Conservation (phyloP, 352 stramenopile species). For the Globisporangium emineosum region DNA sequence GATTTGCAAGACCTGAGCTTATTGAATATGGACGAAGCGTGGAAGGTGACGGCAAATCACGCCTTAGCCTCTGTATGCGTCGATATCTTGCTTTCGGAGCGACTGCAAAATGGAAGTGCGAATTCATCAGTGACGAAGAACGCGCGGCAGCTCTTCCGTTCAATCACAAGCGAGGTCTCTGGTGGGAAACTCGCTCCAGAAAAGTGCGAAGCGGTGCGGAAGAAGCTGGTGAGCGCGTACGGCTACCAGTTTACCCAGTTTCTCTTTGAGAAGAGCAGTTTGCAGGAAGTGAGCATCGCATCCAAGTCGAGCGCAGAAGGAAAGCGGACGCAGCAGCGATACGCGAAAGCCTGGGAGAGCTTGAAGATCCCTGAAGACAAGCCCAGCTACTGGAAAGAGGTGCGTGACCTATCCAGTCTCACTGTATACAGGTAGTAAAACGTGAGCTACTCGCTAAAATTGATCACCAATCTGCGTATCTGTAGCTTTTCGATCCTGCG, state of each 20-base stretch:
- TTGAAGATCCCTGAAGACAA: conserved; percentile 42
- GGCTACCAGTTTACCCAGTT: conserved; percentile 54
- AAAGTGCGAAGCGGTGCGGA: conserved; percentile 24
- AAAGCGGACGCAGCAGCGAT: conserved; percentile 31
- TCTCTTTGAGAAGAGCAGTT: conserved; percentile 43
- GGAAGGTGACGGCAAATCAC: conserved; percentile 48
- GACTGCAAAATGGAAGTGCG: neutral
- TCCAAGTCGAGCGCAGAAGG: conserved; percentile 34
- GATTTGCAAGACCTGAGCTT: conserved; percentile 10
- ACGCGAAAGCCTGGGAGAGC: conserved; percentile 34
- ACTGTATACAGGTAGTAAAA: no score
- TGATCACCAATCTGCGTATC: neutral
- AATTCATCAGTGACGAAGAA: neutral
- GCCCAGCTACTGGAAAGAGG: conserved; percentile 65
- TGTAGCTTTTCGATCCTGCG: conserved; percentile 44
- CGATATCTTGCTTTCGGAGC: neutral
- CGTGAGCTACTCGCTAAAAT: no score
- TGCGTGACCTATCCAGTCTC: conserved; percentile 20
- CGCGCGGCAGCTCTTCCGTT: conserved; percentile 21
- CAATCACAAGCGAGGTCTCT: conserved; percentile 22
- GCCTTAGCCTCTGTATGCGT: conserved; percentile 36
- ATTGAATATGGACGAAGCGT: conserved; percentile 39
- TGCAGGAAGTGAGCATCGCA: conserved; percentile 24
- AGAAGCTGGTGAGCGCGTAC: conserved; percentile 32
- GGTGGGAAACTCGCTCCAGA: conserved; percentile 18